Conservation (phyloP, 1,284 basidiomycete genomes). For the Boletus nobilissimus region DNA sequence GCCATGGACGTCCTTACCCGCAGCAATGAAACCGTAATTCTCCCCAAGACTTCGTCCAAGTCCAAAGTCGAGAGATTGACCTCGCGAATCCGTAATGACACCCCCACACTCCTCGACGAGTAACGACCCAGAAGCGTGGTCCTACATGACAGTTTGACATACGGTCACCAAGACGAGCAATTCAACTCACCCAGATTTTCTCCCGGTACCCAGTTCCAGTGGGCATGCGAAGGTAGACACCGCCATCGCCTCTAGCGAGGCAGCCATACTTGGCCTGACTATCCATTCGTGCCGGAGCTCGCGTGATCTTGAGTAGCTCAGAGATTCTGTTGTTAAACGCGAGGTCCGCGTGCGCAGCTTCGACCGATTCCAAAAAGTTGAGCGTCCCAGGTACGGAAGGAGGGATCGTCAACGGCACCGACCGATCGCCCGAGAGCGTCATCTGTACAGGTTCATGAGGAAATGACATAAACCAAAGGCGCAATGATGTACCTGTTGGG, state of each 20-base stretch:
- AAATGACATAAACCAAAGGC: not conserved
- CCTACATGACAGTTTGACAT: slow-evolving; percentile 55
- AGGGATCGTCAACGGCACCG: slow-evolving; percentile 62
- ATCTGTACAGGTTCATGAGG: slow-evolving; percentile 44
- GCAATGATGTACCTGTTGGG: slow-evolving; percentile 67
- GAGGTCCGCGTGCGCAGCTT: slow-evolving; percentile 48
- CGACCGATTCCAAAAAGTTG: slow-evolving; percentile 91
- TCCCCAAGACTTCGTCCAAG: slow-evolving; percentile 86
- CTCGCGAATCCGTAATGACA: slow-evolving; percentile 84
- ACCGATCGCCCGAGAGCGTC: slow-evolving; percentile 55
- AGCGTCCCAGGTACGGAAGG: slow-evolving; percentile 58
- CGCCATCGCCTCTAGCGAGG: slow-evolving; percentile 89
- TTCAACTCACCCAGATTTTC: slow-evolving; percentile 83
- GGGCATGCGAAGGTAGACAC: slow-evolving; percentile 92
- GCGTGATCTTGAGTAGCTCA: slow-evolving; percentile 66
- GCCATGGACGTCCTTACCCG: slow-evolving; percentile 72
- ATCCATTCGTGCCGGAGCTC: slow-evolving; percentile 88
- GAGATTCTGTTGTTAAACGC: not conserved
- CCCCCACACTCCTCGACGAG: slow-evolving; percentile 93
- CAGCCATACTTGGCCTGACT: slow-evolving; percentile 97
- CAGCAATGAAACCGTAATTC: slow-evolving; percentile 90
- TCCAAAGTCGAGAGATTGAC: slow-evolving; percentile 85
- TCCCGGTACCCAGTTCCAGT: slow-evolving; percentile 84
- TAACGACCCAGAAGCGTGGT: slow-evolving; percentile 90
- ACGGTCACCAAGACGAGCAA: not conserved